Percentiles rank a stretch among this genome's conserved stretches.
Conservation (phyloP, 2,329 filamentous ascomycete species). For the Hymenoscyphus repandus region DNA sequence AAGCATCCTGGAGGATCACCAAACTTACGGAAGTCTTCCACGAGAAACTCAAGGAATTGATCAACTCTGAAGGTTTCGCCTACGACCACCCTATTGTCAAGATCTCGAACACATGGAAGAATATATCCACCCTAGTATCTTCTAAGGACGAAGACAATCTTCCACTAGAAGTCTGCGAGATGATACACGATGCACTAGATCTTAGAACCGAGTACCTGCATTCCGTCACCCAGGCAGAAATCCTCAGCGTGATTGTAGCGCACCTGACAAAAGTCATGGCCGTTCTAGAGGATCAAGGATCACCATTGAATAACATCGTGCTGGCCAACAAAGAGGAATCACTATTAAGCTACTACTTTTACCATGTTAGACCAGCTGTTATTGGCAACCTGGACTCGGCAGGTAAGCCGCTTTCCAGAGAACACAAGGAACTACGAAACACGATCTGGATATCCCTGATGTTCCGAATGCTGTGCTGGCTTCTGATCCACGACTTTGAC, state of each 20-base stretch:
- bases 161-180: slow-evolving; percentile 21
- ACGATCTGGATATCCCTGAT: slow-evolving; percentile 49
- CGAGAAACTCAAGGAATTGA: slow-evolving; percentile 15
- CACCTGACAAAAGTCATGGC: slow-evolving; percentile 33
- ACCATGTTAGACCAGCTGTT: slow-evolving; percentile 38
- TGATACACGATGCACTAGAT: slow-evolving; percentile 27
- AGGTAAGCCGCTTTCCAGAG: slow-evolving; percentile 11
- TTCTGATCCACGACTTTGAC: slow-evolving; percentile 51
- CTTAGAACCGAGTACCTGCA: slow-evolving; percentile 21
- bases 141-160: slow-evolving; percentile 21
- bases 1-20: slow-evolving; percentile 27
- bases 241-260: slow-evolving; percentile 23
- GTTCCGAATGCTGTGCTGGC: slow-evolving; percentile 53
- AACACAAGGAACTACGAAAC: slow-evolving; percentile 17
- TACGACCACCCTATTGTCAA: slow-evolving; percentile 8
- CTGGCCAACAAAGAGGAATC: slow-evolving; percentile 45
- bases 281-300: slow-evolving; percentile 41
- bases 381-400: slow-evolving; percentile 32
- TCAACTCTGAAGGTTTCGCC: slow-evolving; percentile 6
- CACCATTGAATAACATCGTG: slow-evolving; percentile 26
- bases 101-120: slow-evolving; percentile 18
- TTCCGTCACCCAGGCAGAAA: slow-evolving; percentile 14
- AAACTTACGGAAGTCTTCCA: slow-evolving; percentile 29
- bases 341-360: slow-evolving; percentile 50
- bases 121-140: slow-evolving; percentile 13